Base-by-base conservation (phyloP, 768 basidiomycete genomes). In the Pulveroboletus sp. region DNA sequence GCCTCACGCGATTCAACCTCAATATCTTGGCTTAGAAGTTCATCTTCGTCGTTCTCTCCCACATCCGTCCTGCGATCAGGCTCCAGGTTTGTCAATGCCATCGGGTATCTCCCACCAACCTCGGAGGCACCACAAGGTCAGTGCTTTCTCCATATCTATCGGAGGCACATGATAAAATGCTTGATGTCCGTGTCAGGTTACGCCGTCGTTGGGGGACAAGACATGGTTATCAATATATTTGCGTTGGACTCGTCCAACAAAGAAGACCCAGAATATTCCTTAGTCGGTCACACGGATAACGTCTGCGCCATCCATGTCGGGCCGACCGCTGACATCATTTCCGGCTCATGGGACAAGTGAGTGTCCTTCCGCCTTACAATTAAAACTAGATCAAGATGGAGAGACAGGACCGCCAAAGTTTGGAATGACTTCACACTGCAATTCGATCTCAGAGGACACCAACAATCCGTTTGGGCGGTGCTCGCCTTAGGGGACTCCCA, bases 291-390 rank as follows among this genome's bases (percentile, higher is more conserved):
- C 67, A 80, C 82, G 12, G 84, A 86, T 40, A 98, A 98, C 63
- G 80, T 98, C 30, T 98, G 94, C 67, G 78, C 89, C 19, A 73
- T 99, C 48, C 78, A 90, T 61, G 79, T 83, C 5, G 80, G 81
- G 10, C 68, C 78, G 9, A 76, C 77, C 41, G 90, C 91, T 14
- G 75, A 80, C 43, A 85, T 98, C 52, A 82, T 96, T 49, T 94
- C 91, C 8, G 96, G 96, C 17, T 95, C 92, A 36, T 99, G 96
- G 96, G 96, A 98, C 72, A 88, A 79, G 95, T 95, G 60, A 68
- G 81, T 70, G 11, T 14, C 43, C 35, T 39, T 39, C 43, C 31
- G 10, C 38, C 34, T 40, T 26, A 22, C n/a, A 29, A 22, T 12
- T 20, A 10, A 27, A 29, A 43, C 30, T 19, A n/a, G 34, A 43